phyloP scores from a whole-genome alignment of 768 basidiomycete species.

The Peribolospora kevripleyi region DNA sequence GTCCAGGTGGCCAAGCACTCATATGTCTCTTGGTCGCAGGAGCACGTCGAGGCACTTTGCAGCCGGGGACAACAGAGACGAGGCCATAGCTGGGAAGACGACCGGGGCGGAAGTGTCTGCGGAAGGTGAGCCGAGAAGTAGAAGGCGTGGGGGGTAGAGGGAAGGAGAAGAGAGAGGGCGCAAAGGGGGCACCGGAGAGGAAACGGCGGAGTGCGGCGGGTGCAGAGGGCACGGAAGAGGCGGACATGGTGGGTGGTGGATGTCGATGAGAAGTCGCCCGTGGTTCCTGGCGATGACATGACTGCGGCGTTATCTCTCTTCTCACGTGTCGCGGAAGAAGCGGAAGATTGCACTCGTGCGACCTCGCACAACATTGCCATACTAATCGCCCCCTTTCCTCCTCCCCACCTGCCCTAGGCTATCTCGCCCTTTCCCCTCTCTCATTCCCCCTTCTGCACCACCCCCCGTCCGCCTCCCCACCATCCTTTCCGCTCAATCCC shows the following conservation, averaged over 20 bases:
- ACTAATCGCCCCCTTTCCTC: constrained; percentile 11
- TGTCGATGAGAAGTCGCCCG: constrained; percentile 6
- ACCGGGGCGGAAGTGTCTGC: not conserved
- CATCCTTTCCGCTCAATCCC: not conserved
- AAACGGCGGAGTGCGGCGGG: constrained; percentile 3
- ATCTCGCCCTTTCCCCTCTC: not conserved
- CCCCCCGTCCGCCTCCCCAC: not conserved
- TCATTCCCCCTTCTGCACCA: not conserved
- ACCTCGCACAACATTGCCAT: constrained; percentile 25
- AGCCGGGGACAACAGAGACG: not conserved
- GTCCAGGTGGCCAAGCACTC: too few species aligned
- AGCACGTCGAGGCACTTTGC: not conserved
- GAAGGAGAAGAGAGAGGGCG: constrained; percentile 1
- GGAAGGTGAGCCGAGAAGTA: not conserved
- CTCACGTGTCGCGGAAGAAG: constrained; percentile 13
- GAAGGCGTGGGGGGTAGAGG: not conserved
- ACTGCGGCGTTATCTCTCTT: too few species aligned
- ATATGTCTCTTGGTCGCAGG: too few species aligned
- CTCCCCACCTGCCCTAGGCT: constrained; percentile 4
- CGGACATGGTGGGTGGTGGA: constrained; percentile 7
- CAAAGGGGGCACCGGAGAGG: not conserved
- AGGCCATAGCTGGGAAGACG: not conserved
- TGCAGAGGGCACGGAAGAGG: not conserved
- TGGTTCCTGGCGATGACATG: too few species aligned
- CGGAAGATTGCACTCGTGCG: constrained; percentile 22